Evolutionary conservation across 805 yeast species (phyloP).

Genomic region (Tetrapisispora iriomotensis): DNA sequence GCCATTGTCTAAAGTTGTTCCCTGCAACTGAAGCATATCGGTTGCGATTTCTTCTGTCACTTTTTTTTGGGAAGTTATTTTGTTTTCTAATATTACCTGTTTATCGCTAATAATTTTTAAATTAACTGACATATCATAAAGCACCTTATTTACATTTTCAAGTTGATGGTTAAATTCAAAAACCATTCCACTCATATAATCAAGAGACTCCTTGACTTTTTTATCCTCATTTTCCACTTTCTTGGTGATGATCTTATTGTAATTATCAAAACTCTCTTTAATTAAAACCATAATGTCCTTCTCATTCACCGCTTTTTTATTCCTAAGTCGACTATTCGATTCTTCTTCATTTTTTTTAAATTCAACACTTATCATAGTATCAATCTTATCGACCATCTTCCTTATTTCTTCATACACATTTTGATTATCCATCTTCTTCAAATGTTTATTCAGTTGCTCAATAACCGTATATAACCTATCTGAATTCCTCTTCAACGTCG

Average conservation of each 20-base stretch:
- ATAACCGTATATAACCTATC: background rate
- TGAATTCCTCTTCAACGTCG: slow-evolving; percentile 12
- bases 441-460: background rate
- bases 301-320: no score
- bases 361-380: background rate
- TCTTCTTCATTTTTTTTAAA: background rate
- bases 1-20: slow-evolving; percentile 9
- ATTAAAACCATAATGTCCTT: background rate
- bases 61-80: background rate
- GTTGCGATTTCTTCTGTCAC: background rate
- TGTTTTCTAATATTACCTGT: slow-evolving; percentile 11
- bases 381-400: background rate
- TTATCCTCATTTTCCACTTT: background rate
- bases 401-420: background rate
- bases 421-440: background rate
- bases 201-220: background rate
- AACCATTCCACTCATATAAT: background rate
- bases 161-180: slow-evolving; percentile 9
- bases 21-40: slow-evolving; percentile 3
- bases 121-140: slow-evolving; percentile 15
- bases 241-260: background rate
- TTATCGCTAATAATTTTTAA: slow-evolving; percentile 9
- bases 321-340: background rate
- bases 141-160: slow-evolving; percentile 13
- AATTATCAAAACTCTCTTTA: background rate